A percentile compares a stretch with the other conserved stretches of the same genome.
phyloP scores from a whole-genome alignment of 1,284 basidiomycete species.

The Cryptococcus depauperatus region DNA sequence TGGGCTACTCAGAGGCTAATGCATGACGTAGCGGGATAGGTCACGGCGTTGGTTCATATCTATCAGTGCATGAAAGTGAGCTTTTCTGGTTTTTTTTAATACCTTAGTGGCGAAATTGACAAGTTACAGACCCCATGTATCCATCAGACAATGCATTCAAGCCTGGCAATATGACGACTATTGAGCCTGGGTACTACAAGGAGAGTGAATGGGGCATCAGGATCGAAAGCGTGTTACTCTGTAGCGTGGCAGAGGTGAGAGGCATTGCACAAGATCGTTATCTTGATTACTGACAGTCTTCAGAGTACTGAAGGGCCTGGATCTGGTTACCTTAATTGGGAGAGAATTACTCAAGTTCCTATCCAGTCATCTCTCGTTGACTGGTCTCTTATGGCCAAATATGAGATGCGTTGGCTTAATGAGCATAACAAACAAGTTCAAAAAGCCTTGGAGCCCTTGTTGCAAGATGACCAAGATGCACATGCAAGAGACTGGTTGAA shows the following conservation, averaged over 20 bases:
- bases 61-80: slow-evolving; percentile 39
- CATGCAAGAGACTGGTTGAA: slow-evolving; percentile 42
- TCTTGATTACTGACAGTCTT: not conserved
- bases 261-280: not conserved
- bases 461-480: slow-evolving; percentile 46
- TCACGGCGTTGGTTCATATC: slow-evolving; percentile 38
- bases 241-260: slow-evolving; percentile 60
- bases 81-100: not conserved
- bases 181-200: slow-evolving; percentile 57
- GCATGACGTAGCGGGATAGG: slow-evolving; percentile 28
- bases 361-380: slow-evolving; percentile 90
- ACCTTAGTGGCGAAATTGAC: not conserved
- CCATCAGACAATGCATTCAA: slow-evolving; percentile 52
- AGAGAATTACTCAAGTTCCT: slow-evolving; percentile 81
- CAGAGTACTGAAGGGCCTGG: not conserved
- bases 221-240: slow-evolving; percentile 73
- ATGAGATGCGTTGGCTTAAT: slow-evolving; percentile 86
- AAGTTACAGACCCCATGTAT: slow-evolving; percentile 23
- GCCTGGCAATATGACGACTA: slow-evolving; percentile 80
- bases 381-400: slow-evolving; percentile 66
- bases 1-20: no score
- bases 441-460: slow-evolving; percentile 60
- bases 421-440: slow-evolving; percentile 76
- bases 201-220: slow-evolving; percentile 80
- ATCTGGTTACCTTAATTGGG: slow-evolving; percentile 69